Conservation (phyloP, 768 basidiomycete species). For the Tylopilus plumbeoviolaceoides region DNA sequence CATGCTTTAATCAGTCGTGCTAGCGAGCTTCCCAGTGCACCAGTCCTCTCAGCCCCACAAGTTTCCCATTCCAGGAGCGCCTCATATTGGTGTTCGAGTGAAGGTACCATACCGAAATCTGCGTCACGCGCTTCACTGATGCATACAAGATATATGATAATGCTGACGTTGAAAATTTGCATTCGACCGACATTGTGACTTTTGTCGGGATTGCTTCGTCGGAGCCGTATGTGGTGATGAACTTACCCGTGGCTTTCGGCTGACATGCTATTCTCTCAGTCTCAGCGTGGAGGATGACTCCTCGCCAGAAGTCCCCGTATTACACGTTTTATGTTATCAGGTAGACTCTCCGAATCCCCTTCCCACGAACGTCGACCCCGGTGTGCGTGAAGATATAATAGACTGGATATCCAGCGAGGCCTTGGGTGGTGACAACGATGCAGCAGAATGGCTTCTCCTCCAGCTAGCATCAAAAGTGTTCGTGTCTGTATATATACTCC, state of each 20-base stretch:
- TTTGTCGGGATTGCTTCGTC: conserved; percentile 72
- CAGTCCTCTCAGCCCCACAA: conserved; percentile 48
- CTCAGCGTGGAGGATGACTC: conserved; percentile 36
- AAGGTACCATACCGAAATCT: conserved; percentile 43
- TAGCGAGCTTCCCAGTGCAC: conserved; percentile 26
- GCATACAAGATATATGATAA: conserved; percentile 54
- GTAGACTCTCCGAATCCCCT: not conserved
- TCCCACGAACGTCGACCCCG: conserved; percentile 8
- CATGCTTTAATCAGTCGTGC: not conserved
- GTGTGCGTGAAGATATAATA: conserved; percentile 52
- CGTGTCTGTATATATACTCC: conserved; percentile 23
- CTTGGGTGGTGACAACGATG: conserved; percentile 61
- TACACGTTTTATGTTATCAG: conserved; percentile 59
- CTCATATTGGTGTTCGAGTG: conserved; percentile 68
- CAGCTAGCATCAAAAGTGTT: conserved; percentile 60
- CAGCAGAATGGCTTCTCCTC: conserved; percentile 75
- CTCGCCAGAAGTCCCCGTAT: conserved; percentile 48
- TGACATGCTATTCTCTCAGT: conserved; percentile 29
- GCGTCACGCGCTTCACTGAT: not conserved
- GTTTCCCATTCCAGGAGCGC: conserved; percentile 49
- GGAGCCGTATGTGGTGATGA: conserved; percentile 52
- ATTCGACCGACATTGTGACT: conserved; percentile 57
- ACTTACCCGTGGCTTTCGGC: not conserved
- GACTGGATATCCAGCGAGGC: conserved; percentile 70
- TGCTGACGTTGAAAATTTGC: conserved; percentile 41